Base-by-base conservation (phyloP, 164 flowering plant species). In the Saururus chinensis region DNA sequence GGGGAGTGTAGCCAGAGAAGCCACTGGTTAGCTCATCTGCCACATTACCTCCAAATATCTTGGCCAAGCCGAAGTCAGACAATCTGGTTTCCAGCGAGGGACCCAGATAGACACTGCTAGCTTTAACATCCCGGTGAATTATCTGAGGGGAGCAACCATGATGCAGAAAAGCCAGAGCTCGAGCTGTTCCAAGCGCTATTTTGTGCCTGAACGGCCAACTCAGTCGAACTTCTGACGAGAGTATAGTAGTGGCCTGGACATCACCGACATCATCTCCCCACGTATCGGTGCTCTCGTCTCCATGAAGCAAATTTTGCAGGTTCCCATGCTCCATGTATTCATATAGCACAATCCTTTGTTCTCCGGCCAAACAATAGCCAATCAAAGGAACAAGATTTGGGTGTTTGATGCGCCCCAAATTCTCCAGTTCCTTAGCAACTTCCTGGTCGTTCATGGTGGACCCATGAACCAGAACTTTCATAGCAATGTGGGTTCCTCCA, bases 281-380 rank as follows among this genome's bases (percentile, higher is more conserved):
- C 41, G 86, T 86, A 69, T 87, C 95, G 0, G 81, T 79, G 73
- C 91, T 86, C 97, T 92, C n/a, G n/a, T n/a, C n/a, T n/a, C n/a
- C n/a, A n/a, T 88, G 76, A 41, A 90, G 93, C 76, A 84, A 69
- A 56, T 77, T 81, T 57, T 90, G 91, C 76, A 90, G 70, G 76
- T 82, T 88, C 19, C 97, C 97, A 60, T 88, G 82, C 73, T 88
- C 95, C 96, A 91, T 91, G 72, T 83, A 90, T 21, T 90, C 89
- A 56, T 88, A 90, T 40, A 90, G 81, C 13, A 85, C 92, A 56
- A 90, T 84, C 60, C 95, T 77, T 71, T 86, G 91, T 52, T 88
- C 95, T 9, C 96, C 95, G 11, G 92, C 95, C 60, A 91, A 65
- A 77, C 98, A 91, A 53, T 88, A 91, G 60, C 98, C 98, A 1